phyloP scores from a whole-genome alignment of 768 basidiomycete genomes.

The Naganishia friedmannii region DNA sequence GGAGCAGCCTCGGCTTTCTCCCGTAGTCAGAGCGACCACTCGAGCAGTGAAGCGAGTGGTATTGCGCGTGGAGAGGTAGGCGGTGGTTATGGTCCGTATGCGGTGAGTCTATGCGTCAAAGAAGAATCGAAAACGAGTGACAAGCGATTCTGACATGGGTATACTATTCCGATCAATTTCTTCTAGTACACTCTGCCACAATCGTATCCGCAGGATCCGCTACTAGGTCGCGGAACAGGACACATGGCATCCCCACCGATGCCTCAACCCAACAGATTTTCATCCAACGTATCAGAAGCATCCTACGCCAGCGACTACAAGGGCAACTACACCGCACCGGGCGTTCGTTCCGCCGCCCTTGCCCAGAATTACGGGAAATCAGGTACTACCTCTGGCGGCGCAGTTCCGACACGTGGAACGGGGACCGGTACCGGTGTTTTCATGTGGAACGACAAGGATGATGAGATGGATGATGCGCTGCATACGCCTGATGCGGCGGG shows the following conservation, averaged over 20 bases:
- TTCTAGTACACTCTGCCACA: conserved; percentile 30
- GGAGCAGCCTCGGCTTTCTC: background rate
- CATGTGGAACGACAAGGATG: conserved; percentile 37
- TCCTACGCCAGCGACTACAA: conserved; percentile 30
- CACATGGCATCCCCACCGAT: conserved; percentile 4
- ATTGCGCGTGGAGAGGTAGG: conserved; percentile 29
- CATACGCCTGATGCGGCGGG: conserved; percentile 47
- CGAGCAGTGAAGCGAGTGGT: conserved; percentile 18
- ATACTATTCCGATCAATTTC: background rate
- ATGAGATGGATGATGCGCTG: conserved; percentile 49
- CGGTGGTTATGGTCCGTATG: conserved; percentile 34
- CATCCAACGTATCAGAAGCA: conserved; percentile 26
- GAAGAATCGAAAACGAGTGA: too few species aligned
- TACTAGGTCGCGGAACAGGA: conserved; percentile 6
- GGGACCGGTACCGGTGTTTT: conserved; percentile 8
- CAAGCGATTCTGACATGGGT: too few species aligned
- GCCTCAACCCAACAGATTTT: conserved; percentile 20
- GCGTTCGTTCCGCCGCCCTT: conserved; percentile 10
- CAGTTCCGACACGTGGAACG: background rate
- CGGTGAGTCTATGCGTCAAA: conserved; percentile 25
- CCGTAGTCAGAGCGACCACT: conserved; percentile 21
- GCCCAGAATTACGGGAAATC: background rate
- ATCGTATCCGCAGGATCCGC: conserved; percentile 16
- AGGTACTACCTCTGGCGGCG: too few species aligned
- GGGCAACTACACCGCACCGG: conserved; percentile 16